Evolutionary conservation across 345 rosid species (phyloP), one percentile per base, ranked within the genome.

Genomic region (Gossypium rotundifolium): DNA sequence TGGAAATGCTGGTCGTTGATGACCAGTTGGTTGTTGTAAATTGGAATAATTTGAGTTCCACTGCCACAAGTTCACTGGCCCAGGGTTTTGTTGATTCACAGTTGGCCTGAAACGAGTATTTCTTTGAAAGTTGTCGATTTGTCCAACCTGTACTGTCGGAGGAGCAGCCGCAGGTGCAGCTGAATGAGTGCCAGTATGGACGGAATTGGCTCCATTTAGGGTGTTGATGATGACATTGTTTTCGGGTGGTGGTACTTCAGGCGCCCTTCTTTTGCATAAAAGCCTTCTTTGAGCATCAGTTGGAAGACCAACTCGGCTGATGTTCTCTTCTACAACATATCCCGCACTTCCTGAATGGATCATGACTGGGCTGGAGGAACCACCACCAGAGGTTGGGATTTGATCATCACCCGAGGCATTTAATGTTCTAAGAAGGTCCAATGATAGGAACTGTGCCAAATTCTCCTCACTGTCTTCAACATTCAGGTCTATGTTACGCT

Each of bases 21-120:
- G 25, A 57, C 7, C 40, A 10, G 71, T 48, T 68, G 72, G 33
- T 23, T 23, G 63, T 68, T 49, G 72, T 25, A 25, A 44, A 25
- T 16, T 68, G 27, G n/a, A 20, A 66, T 66, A 12, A 55, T 0
- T 66, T 46, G 72, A 25, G 59, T 49, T 69, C 72, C 11, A 22
- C 1, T 23, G 2, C 60, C 25, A 52, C 46, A 51, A 11, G 60
- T 69, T 51, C n/a, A 7, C 10, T 16, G 46, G 25, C 38, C 45
- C 18, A 4, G 60, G 8, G 23, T 25, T 68, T 18, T 48, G 57
- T 16, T 25, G 72, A 23, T 55, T 14, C 23, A 0, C 57, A 17
- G 23, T 70, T 70, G 46, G 29, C 52, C 73, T 70, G 17, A 70
- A 9, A 20, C 73, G 73, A 12, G 58, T 70, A 29, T 70, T 70